Evolutionary conservation across 1,139 yeast species (phyloP).

Genomic region (Geotrichum carabidarum): DNA sequence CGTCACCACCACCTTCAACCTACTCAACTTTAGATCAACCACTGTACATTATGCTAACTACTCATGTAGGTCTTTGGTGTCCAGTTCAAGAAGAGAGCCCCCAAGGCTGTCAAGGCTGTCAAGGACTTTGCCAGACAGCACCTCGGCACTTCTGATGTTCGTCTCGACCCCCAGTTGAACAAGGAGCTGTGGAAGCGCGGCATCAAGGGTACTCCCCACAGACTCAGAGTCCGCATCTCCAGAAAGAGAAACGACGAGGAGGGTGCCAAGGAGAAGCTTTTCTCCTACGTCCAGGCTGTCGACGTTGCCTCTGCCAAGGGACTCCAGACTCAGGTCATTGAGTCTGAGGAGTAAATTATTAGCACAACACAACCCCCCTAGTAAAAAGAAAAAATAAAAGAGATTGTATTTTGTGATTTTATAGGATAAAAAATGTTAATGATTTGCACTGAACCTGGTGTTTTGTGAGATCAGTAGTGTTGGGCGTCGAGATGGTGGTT

Average conservation of each 20-base stretch:
- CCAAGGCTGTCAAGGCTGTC: slow-evolving; percentile 98
- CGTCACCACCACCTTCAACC: too few relatives aligned
- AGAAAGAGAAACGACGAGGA: slow-evolving; percentile 99
- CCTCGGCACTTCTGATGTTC: slow-evolving; percentile 99
- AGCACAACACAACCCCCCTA: not conserved
- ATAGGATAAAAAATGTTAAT: slow-evolving; percentile 4
- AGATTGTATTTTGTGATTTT: slow-evolving; percentile 1
- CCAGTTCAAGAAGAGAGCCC: slow-evolving; percentile 99
- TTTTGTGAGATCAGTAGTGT: not conserved
- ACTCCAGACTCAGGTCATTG: slow-evolving; percentile 95
- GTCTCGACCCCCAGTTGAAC: slow-evolving; percentile 98
- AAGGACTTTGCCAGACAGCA: slow-evolving; percentile 97
- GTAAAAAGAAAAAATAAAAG: not conserved
- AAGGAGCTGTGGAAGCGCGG: slow-evolving; percentile 99
- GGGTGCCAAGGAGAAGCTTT: slow-evolving; percentile 97
- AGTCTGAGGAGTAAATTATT: slow-evolving; percentile 42
- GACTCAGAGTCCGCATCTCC: slow-evolving; percentile 97
- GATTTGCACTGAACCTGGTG: not conserved
- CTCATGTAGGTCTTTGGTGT: slow-evolving; percentile 80
- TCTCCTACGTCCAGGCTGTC: slow-evolving; percentile 97
- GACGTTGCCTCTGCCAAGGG: slow-evolving; percentile 93
- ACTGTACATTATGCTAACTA: slow-evolving; percentile 15
- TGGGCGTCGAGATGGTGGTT: not conserved
- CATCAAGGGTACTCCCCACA: slow-evolving; percentile 97
- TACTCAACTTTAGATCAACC: not conserved